phyloP scores from a whole-genome alignment of 2,329 filamentous ascomycete genomes.

The Macroventuria anomochaeta region DNA sequence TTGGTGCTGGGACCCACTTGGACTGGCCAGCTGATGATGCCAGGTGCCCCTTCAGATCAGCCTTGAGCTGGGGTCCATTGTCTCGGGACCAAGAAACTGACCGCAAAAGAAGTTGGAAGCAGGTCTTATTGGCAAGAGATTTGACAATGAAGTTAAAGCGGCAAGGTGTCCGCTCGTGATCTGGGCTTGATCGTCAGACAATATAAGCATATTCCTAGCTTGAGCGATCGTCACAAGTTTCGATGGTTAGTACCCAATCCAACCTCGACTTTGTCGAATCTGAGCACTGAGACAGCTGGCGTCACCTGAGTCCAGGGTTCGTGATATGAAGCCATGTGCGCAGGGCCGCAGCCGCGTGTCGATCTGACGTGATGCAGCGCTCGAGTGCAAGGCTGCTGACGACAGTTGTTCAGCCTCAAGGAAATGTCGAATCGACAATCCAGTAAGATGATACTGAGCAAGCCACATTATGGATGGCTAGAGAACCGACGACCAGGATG shows the following conservation, averaged over 20 bases:
- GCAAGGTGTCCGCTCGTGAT: not conserved
- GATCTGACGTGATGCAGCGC: constrained; percentile 2
- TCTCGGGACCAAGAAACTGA: not conserved
- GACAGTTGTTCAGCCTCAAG: constrained; percentile 5
- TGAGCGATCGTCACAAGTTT: constrained; percentile 14
- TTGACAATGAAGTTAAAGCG: not conserved
- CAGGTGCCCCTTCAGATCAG: too few relatives aligned
- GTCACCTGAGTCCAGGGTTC: not conserved
- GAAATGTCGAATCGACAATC: not conserved
- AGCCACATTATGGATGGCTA: not conserved
- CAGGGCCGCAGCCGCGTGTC: not conserved
- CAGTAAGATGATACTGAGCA: not conserved
- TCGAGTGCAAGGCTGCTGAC: constrained; percentile 9
- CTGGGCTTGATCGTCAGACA: not conserved
- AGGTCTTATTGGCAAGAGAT: not conserved
- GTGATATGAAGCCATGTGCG: not conserved
- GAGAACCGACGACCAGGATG: constrained; percentile 6
- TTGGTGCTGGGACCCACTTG: too few relatives aligned
- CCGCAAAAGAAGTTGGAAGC: not conserved
- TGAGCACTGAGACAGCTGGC: constrained; percentile 2
- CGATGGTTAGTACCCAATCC: not conserved
- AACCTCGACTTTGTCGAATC: not conserved
- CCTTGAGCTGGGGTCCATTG: not conserved
- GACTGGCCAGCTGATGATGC: not conserved
- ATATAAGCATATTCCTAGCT: constrained; percentile 13